These are phyloP conservation scores for Aspergillus hancockii DNA, from an alignment of 495 filamentous ascomycete genomes.

Conservation along the genomic window DNA sequence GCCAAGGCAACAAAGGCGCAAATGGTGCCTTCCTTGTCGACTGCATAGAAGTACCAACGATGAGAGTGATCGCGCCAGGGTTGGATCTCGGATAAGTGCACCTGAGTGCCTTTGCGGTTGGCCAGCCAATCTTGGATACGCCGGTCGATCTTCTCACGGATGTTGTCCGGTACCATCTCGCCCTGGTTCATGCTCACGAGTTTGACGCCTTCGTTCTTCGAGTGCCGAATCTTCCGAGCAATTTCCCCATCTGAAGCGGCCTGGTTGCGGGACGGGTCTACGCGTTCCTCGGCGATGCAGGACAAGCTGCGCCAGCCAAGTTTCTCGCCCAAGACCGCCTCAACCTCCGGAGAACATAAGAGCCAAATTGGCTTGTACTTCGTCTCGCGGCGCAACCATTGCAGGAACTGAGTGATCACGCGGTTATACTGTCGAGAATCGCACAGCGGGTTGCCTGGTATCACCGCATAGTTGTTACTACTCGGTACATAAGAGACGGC, in stretches of 20 bases:
- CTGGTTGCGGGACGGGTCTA: slow-evolving; percentile 60
- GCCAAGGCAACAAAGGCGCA: slow-evolving; percentile 72
- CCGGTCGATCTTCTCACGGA: slow-evolving; percentile 64
- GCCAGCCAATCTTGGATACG: slow-evolving; percentile 76
- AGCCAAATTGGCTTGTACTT: slow-evolving; percentile 82
- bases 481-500: slow-evolving; percentile 76
- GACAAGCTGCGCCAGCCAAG: slow-evolving; percentile 82
- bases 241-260: slow-evolving; percentile 58
- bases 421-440: slow-evolving; percentile 68
- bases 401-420: slow-evolving; percentile 70
- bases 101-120: slow-evolving; percentile 76
- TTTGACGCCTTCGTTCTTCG: slow-evolving; percentile 75
- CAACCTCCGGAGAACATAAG: slow-evolving; percentile 65
- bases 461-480: slow-evolving; percentile 70
- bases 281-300: slow-evolving; percentile 80
- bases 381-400: slow-evolving; percentile 67
- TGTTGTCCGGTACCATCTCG: slow-evolving; percentile 59
- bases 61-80: slow-evolving; percentile 79
- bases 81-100: slow-evolving; percentile 80
- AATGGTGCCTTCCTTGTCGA: slow-evolving; percentile 65
- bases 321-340: slow-evolving; percentile 71
- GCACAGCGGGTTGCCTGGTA: slow-evolving; percentile 81
- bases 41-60: slow-evolving; percentile 78
- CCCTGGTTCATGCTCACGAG: slow-evolving; percentile 65
- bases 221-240: slow-evolving; percentile 71